Evolutionary conservation across 2,329 filamentous ascomycete genomes (phyloP).

Genomic region (Exophiala viscosa): DNA sequence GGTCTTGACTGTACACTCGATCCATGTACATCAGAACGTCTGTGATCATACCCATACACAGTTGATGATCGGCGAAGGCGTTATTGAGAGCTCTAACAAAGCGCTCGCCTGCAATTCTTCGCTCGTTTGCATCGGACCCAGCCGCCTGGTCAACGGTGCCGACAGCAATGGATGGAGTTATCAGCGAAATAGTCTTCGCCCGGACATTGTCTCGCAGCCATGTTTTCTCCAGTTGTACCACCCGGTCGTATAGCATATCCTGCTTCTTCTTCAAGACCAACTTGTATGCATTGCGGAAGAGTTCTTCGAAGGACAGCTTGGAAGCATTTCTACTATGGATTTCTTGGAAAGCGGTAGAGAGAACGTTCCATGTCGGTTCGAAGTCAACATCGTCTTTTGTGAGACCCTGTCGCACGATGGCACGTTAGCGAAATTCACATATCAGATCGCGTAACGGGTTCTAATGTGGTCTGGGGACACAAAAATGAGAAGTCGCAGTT

Average conservation of each 20-base stretch:
- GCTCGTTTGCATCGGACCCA: slow-evolving; percentile 68
- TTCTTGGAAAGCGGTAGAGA: slow-evolving; percentile 73
- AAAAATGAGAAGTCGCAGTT: background rate
- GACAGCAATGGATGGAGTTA: slow-evolving; percentile 65
- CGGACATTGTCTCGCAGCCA: slow-evolving; percentile 77
- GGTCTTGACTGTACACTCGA: slow-evolving; percentile 72
- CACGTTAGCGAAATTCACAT: slow-evolving; percentile 5
- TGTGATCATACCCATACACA: slow-evolving; percentile 89
- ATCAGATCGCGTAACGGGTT: background rate
- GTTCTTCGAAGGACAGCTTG: slow-evolving; percentile 84
- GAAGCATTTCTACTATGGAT: slow-evolving; percentile 93
- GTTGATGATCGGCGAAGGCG: slow-evolving; percentile 84
- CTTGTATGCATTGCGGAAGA: slow-evolving; percentile 92
- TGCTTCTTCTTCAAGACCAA: slow-evolving; percentile 88
- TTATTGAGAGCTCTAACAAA: slow-evolving; percentile 73
- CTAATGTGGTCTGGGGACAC: background rate
- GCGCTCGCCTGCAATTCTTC: slow-evolving; percentile 73
- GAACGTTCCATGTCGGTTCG: slow-evolving; percentile 75
- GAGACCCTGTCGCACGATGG: slow-evolving; percentile 46
- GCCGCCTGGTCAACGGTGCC: slow-evolving; percentile 41
- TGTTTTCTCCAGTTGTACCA: slow-evolving; percentile 73
- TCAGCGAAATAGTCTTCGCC: slow-evolving; percentile 64
- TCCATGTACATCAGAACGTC: slow-evolving; percentile 99
- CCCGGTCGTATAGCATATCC: slow-evolving; percentile 72
- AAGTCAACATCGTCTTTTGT: slow-evolving; percentile 67